Conservation (phyloP, 495 filamentous ascomycete genomes). For the Hypomontagnella submonticulosa region DNA sequence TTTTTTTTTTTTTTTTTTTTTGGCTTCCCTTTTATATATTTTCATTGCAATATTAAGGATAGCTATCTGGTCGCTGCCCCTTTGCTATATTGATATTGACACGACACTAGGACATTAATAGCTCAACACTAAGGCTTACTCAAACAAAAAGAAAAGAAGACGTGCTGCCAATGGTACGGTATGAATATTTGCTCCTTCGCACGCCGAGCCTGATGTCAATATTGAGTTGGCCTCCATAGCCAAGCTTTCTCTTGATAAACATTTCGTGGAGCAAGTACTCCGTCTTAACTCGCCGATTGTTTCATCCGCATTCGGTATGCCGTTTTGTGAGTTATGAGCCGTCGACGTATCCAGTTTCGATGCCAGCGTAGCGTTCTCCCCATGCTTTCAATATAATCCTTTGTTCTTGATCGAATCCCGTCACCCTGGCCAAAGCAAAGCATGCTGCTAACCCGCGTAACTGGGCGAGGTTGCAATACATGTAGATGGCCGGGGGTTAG, state of each 20-base stretch:
- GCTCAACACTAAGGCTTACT: slow-evolving; percentile 17
- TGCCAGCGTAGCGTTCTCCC: slow-evolving; percentile 19
- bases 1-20: too few species aligned
- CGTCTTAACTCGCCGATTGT: slow-evolving; percentile 11
- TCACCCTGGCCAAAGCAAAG: slow-evolving; percentile 7
- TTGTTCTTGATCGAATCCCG: slow-evolving; percentile 1
- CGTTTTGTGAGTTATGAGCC: slow-evolving; percentile 5
- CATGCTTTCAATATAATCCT: slow-evolving; percentile 2
- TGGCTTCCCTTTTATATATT: too few species aligned
- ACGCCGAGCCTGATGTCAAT: slow-evolving; percentile 16
- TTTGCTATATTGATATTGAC: not conserved
- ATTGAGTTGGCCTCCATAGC: slow-evolving; percentile 18
- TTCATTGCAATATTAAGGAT: too few species aligned
- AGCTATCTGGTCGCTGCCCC: not conserved
- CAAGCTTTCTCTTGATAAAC: slow-evolving; percentile 25
- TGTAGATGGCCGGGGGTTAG: slow-evolving; percentile 9
- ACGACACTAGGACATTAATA: slow-evolving; percentile 16
- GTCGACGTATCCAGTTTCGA: slow-evolving; percentile 26
- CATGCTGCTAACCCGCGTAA: not conserved
- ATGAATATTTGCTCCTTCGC: slow-evolving; percentile 1
- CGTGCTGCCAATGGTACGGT: slow-evolving; percentile 12
- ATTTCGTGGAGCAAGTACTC: slow-evolving; percentile 12
- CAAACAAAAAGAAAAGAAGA: slow-evolving; percentile 9
- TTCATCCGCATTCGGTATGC: slow-evolving; percentile 13
- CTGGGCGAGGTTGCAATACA: not conserved